A percentile compares a stretch with the other conserved stretches of the same genome.
Conservation (phyloP, 2,329 filamentous ascomycete genomes). For the Diaporthe sp. region DNA sequence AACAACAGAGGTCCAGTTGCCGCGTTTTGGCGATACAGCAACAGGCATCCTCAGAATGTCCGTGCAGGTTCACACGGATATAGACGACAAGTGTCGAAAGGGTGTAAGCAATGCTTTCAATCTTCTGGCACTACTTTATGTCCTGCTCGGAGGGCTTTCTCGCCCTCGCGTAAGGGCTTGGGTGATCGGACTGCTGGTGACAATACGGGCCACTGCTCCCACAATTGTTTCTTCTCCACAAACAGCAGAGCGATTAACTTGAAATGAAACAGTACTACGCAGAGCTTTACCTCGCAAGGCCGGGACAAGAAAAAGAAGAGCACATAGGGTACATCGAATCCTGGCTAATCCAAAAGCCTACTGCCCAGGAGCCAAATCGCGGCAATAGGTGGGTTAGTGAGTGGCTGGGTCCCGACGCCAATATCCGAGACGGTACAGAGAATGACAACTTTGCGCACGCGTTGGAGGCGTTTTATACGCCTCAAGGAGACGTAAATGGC, state of each 20-base stretch:
- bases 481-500: not conserved
- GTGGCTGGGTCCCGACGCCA: not conserved
- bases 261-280: constrained; percentile 4
- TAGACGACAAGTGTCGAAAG: not conserved
- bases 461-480: not conserved
- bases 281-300: not conserved
- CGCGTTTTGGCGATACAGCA: not conserved
- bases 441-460: not conserved
- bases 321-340: not conserved
- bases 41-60: constrained; percentile 21
- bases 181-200: not conserved
- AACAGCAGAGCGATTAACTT: not conserved
- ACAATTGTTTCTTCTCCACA: not conserved
- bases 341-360: not conserved
- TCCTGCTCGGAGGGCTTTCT: not conserved
- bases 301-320: not conserved
- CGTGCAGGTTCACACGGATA: not conserved
- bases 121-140: not conserved
- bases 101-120: constrained; percentile 1
- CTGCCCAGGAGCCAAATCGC: not conserved
- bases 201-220: not conserved
- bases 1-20: not conserved
- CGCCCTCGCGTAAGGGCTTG: not conserved
- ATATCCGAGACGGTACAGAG: no score
- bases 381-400: not conserved